Percentiles rank a stretch among this genome's conserved stretches.
phyloP scores from a whole-genome alignment of 306 rosid species.

The Ormosia emarginata region DNA sequence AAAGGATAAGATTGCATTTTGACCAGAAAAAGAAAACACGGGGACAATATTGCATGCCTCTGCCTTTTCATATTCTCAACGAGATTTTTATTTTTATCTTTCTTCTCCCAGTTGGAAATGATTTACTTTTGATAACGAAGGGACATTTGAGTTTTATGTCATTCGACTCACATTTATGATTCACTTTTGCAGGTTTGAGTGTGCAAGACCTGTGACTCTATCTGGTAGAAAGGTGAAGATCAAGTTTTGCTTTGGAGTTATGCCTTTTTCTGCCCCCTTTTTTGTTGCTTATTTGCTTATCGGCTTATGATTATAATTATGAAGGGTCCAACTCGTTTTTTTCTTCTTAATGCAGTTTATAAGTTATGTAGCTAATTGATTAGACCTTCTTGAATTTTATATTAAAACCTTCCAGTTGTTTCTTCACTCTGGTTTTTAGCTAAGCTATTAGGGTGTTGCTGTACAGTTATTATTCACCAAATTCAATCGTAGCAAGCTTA shows the following conservation, averaged over 20 bases:
- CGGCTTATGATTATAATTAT: background rate
- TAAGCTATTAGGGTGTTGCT: background rate
- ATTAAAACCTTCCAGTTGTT: background rate
- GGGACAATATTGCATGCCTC: background rate
- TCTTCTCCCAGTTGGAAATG: background rate
- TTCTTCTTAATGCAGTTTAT: background rate
- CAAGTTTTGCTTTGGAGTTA: conserved; percentile 2
- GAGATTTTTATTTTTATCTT: background rate
- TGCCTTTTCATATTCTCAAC: background rate
- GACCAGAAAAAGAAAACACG: background rate
- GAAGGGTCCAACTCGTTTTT: background rate
- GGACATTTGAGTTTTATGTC: background rate
- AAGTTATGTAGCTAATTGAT: background rate
- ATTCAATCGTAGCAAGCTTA: conserved; percentile 26
- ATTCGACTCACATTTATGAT: background rate
- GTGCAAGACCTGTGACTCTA: conserved; percentile 60
- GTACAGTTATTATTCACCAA: background rate
- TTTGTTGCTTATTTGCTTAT: background rate
- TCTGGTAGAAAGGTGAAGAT: background rate
- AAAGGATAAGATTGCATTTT: background rate
- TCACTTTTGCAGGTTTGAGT: conserved; percentile 51
- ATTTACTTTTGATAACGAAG: no score
- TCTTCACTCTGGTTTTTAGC: background rate
- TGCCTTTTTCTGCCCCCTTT: background rate
- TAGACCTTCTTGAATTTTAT: background rate